These are phyloP conservation scores for Saururus chinensis DNA, from an alignment of 164 flowering plant species.

Conservation along the genomic window DNA sequence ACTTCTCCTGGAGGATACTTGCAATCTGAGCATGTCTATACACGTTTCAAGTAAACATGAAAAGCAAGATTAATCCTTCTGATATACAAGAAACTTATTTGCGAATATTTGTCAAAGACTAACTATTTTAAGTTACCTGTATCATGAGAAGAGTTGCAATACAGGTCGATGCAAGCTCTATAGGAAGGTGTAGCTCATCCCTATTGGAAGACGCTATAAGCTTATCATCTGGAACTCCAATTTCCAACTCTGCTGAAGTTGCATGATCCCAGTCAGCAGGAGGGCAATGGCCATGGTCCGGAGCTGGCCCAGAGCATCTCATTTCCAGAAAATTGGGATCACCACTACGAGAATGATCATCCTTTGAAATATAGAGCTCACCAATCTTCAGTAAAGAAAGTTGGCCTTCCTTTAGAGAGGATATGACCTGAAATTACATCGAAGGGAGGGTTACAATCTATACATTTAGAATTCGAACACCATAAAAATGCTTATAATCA, in stretches of 20 bases:
- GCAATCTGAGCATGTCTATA: constrained; percentile 64
- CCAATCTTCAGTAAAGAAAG: constrained; percentile 26
- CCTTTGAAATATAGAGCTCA: constrained; percentile 29
- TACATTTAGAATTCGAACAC: not conserved
- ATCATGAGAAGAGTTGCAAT: constrained; percentile 61
- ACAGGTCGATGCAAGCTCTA: constrained; percentile 48
- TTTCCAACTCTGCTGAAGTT: constrained; percentile 13
- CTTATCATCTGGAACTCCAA: constrained; percentile 10
- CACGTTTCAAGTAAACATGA: not conserved
- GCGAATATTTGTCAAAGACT: not conserved
- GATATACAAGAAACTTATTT: not conserved
- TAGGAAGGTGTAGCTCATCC: constrained; percentile 21
- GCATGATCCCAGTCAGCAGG: constrained; percentile 16
- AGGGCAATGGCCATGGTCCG: constrained; percentile 11
- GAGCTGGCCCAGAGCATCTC: constrained; percentile 10
- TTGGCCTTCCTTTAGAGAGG: constrained; percentile 28
- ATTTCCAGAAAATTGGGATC: constrained; percentile 19
- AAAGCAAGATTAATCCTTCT: not conserved
- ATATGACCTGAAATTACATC: constrained; percentile 6
- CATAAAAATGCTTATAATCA: no score
- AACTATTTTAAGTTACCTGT: constrained; percentile 29
- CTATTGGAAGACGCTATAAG: constrained; percentile 8
- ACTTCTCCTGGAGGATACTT: constrained; percentile 68
- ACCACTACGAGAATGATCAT: constrained; percentile 14
- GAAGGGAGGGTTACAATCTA: not conserved